Percentiles rank a stretch among this genome's conserved stretches.
phyloP scores from a whole-genome alignment of 169 alveolate species.

The Miamiensis avidus region DNA sequence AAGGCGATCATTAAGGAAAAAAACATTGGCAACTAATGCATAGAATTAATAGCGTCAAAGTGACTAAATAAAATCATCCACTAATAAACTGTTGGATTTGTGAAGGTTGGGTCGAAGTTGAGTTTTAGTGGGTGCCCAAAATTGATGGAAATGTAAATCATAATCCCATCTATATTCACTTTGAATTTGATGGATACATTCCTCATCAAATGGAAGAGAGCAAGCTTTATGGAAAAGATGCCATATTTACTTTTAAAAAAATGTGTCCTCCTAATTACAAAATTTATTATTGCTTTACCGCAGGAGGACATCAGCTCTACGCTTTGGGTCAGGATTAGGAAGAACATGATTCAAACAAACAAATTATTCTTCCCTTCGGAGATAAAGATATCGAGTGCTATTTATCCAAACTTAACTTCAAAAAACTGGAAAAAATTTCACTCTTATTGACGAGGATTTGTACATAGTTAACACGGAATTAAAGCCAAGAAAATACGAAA shows the following conservation, averaged over 20 bases:
- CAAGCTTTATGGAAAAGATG: too few species aligned
- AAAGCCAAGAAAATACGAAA: too few species aligned
- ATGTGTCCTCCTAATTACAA: constrained; percentile 41
- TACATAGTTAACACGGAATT: too few species aligned
- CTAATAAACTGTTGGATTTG: constrained; percentile 47
- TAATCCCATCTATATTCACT: constrained; percentile 41
- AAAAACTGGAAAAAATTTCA: too few species aligned
- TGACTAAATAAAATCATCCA: too few species aligned
- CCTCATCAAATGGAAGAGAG: constrained; percentile 25
- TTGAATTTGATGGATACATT: constrained; percentile 41
- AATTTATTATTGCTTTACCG: constrained; percentile 33
- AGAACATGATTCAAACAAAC: too few species aligned
- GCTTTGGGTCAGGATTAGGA: constrained; percentile 36
- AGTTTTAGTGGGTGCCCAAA: constrained; percentile 27
- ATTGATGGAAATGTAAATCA: constrained; percentile 28
- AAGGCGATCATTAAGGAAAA: constrained; percentile 7
- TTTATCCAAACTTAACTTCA: too few species aligned
- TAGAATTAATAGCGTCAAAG: too few species aligned
- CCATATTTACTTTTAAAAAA: constrained; percentile 10
- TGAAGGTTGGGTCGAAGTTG: constrained; percentile 45
- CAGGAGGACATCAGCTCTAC: constrained; percentile 24
- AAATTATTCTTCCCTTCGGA: too few species aligned
- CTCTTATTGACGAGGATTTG: too few species aligned
- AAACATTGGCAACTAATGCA: neutral
- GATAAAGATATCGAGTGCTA: too few species aligned